Evolutionary conservation across 73 alveolate species (phyloP), one percentile per base, ranked within the genome.

Genomic region (Tetrahymena elliotti): DNA sequence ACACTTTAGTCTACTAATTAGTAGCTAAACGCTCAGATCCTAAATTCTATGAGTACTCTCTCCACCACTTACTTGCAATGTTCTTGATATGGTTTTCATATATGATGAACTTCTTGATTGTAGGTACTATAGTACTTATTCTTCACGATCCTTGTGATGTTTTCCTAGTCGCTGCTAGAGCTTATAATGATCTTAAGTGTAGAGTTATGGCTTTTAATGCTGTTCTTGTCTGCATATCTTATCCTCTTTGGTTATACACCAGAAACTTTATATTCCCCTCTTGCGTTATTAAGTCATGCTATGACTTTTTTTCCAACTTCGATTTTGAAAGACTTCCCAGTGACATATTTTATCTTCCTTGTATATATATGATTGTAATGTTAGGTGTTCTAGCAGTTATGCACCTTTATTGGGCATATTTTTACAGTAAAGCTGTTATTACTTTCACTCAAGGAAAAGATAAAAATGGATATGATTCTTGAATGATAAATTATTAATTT

Each of bases 51-150:
- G 96, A 94, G 53, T 94, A 84, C 40, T 38, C 93, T 47, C 84
- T 94, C 8, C 96, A 94, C 54, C 96, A 94, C 27, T 39, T 92
- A 16, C 52, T 94, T 5, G 96, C 95, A 31, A 84, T 84, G 82
- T 83, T 82, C 38, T 84, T 94, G 41, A 54, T 94, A 38, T 94
- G 93, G 41, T 94, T 94, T 39, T 94, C 96, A 13, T 83, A 94
- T 24, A 94, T 88, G 93, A 84, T 84, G 35, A 88, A 94, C 12
- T 84, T 88, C 37, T 84, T 68, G 83, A 88, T 31, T n/a, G 52
- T 84, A 20, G 95, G 96, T 20, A 53, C 84, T 12, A 82, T 94
- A 31, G 96, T 94, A 22, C 54, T 94, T 11, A 33, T 94, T 11
- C 38, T 88, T 12, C 96, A 94, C 37, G 95, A 94, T 34, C 93